Evolutionary conservation across 139 green algal species (phyloP), one percentile per base, ranked within the genome.

Genomic region (Pleodorina starrii): DNA sequence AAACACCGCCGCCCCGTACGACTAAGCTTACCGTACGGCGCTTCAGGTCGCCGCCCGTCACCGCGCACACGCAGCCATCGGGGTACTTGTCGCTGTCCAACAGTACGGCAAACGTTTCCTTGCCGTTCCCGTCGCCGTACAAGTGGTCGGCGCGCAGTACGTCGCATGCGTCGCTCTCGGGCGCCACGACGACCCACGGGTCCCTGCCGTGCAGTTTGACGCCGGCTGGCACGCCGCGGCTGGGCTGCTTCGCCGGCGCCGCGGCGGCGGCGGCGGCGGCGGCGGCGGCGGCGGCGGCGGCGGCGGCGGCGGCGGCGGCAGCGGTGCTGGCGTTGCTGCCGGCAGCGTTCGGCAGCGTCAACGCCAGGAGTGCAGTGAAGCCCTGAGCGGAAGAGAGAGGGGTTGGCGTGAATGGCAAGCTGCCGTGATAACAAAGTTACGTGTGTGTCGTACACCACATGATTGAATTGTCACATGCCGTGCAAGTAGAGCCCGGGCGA

Each of bases 41-140:
- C 54, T 59, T 80, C 51, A 82, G 51, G 40, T 75, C 77, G 32
- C 66, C 51, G 23, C 42, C 82, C n/a, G 88, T 54, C 57, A 90
- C 85, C 16, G 81, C 81, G 44, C 60, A 77, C 35, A 92, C 48
- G 43, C 74, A 42, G 5, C 90, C 90, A 71, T 92, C 85, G 1
- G 90, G 85, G 36, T 60, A 60, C 16, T 89, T 72, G 48, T 90
- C 85, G 19, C 44, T 54, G 38, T 92, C 90, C 21, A 90, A n/a
- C 14, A 90, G 42, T 5, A 77, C 69, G 57, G 75, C 57, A 63
- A 92, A 92, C 27, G 35, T 57, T 4, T 68, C 73, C 10, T 11
- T 43, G 48, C 57, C 17, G 60, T 68, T 63, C n/a, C 57, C 2
- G 59, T 21, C 0, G 75, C 59, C 42, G 88, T 77, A 89, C 68